phyloP scores from a whole-genome alignment of 2,329 filamentous ascomycete species.

The Cercospora sp. region DNA sequence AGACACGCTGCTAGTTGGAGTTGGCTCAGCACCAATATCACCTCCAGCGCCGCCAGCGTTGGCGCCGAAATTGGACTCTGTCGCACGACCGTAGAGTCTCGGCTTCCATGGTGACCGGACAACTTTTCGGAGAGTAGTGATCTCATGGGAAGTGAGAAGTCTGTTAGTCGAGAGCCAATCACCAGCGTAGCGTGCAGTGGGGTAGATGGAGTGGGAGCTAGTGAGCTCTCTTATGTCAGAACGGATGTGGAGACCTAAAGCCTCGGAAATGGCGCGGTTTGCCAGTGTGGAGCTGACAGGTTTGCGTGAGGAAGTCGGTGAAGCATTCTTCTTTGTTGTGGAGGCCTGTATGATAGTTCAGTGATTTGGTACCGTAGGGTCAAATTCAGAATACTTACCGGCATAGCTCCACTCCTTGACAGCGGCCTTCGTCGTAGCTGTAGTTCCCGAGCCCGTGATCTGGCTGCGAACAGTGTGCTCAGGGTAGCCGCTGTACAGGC shows the following conservation, averaged over 20 bases:
- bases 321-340: neutral
- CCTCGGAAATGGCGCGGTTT: neutral
- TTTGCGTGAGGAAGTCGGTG: neutral
- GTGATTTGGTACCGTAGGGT: neutral
- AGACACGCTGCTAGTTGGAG: neutral
- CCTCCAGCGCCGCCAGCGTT: neutral
- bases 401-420: neutral
- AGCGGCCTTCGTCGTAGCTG: neutral
- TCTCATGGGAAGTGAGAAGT: neutral
- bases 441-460: neutral
- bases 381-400: neutral
- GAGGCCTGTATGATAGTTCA: neutral
- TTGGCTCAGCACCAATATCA: neutral
- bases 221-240: neutral
- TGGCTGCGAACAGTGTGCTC: slow-evolving; percentile 21
- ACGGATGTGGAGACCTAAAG: neutral
- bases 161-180: neutral
- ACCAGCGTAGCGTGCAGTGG: neutral
- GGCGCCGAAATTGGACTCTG: neutral
- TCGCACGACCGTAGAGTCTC: neutral
- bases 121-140: slow-evolving; percentile 1
- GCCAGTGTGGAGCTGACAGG: neutral
- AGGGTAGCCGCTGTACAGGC: slow-evolving; percentile 38
- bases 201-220: neutral
- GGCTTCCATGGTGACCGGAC: neutral